phyloP scores from a whole-genome alignment of 2,329 filamentous ascomycete genomes.

The Whalleya microplaca region DNA sequence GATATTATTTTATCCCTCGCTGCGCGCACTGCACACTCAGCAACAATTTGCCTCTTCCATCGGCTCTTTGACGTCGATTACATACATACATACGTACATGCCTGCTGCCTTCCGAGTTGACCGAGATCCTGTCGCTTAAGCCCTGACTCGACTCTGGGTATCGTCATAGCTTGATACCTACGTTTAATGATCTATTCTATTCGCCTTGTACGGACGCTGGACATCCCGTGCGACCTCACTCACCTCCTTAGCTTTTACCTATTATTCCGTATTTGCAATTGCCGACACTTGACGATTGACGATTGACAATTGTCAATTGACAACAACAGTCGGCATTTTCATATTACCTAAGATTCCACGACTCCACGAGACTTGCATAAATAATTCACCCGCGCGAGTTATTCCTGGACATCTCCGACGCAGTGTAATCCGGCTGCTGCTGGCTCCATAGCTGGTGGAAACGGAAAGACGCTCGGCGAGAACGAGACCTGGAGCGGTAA shows the following conservation, averaged over 20 bases:
- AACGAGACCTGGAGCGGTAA: conserved; percentile 16
- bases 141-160: too few relatives aligned
- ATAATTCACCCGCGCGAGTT: conserved; percentile 15
- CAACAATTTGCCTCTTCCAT: neutral
- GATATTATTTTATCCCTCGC: neutral
- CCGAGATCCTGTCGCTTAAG: neutral
- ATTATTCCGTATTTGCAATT: too few relatives aligned
- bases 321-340: neutral
- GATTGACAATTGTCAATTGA: neutral
- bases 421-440: conserved; percentile 24
- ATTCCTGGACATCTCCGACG: conserved; percentile 22
- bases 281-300: too few relatives aligned
- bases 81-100: neutral
- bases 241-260: too few relatives aligned
- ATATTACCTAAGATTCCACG: conserved; percentile 29
- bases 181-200: neutral
- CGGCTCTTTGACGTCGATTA: neutral
- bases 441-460: conserved; percentile 15
- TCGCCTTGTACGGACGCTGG: neutral
- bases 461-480: conserved; percentile 22
- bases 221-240: neutral
- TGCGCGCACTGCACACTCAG: neutral
- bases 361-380: conserved; percentile 20
- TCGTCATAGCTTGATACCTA: neutral
- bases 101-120: neutral